phyloP scores from a whole-genome alignment of 345 rosid species.

The Kernera saxatilis region DNA sequence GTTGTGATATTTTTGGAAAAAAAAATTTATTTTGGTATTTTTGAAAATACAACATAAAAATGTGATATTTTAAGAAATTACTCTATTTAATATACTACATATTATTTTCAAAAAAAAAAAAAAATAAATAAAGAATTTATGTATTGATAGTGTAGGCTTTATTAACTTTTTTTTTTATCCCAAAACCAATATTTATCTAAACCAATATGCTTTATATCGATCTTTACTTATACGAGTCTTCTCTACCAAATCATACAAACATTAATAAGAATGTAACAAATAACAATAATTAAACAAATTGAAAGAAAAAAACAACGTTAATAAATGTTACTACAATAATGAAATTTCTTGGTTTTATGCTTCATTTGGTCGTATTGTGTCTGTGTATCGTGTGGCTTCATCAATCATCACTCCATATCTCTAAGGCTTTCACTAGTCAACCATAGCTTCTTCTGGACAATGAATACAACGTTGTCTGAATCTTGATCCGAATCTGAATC shows the following conservation, averaged over 20 bases:
- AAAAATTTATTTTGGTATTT: too few species aligned
- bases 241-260: constrained; percentile 37
- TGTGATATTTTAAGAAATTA: too few species aligned
- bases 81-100: too few species aligned
- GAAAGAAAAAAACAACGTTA: constrained; percentile 35
- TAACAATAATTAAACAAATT: neutral
- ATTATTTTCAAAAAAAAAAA: too few species aligned
- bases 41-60: too few species aligned
- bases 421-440: constrained; percentile 67
- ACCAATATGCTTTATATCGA: neutral
- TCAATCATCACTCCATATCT: constrained; percentile 39
- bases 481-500: constrained; percentile 47
- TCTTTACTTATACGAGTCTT: neutral
- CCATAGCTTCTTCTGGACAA: constrained; percentile 75
- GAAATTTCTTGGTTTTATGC: constrained; percentile 27
- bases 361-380: neutral
- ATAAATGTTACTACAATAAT: constrained; percentile 12
- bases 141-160: too few species aligned
- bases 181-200: too few species aligned
- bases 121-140: too few species aligned
- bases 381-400: neutral
- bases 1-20: too few species aligned
- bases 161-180: too few species aligned
- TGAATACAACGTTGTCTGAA: constrained; percentile 44
- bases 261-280: constrained; percentile 24